phyloP scores from a whole-genome alignment of 83 land plant species.

The Isoetes engelmannii region DNA sequence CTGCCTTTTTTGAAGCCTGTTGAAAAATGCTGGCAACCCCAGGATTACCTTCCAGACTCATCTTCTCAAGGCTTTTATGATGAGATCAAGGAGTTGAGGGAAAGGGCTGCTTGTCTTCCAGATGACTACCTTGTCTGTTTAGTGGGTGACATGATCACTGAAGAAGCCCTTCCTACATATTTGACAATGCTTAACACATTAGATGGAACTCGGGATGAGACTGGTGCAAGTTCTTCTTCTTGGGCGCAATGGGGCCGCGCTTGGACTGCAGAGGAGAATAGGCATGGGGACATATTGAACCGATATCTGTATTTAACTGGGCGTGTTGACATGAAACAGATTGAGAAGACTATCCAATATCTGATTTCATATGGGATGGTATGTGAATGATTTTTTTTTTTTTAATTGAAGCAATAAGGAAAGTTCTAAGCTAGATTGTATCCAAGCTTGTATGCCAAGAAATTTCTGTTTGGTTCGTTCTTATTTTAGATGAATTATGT shows the following conservation, averaged over 20 bases:
- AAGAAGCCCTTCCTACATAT: constrained; percentile 20
- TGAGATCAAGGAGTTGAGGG: constrained; percentile 19
- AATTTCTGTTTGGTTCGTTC: too few relatives aligned
- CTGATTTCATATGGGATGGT: constrained; percentile 17
- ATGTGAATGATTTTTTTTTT: too few relatives aligned
- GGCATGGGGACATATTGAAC: constrained; percentile 21
- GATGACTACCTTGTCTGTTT: constrained; percentile 19
- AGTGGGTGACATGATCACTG: constrained; percentile 20
- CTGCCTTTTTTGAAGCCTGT: constrained; percentile 37
- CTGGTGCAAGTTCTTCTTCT: constrained; percentile 12
- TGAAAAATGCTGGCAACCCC: constrained; percentile 28
- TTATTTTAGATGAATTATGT: too few relatives aligned
- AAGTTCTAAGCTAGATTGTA: too few relatives aligned
- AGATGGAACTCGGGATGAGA: constrained; percentile 20
- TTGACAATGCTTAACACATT: constrained; percentile 22
- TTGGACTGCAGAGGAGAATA: constrained; percentile 19
- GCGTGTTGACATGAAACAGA: constrained; percentile 14
- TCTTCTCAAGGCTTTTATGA: constrained; percentile 12
- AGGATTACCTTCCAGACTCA: constrained; percentile 13
- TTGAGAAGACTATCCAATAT: constrained; percentile 18
- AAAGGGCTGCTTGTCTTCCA: constrained; percentile 7
- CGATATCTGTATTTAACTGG: constrained; percentile 15
- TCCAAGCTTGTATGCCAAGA: too few relatives aligned
- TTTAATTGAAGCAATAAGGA: too few relatives aligned
- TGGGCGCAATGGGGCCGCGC: constrained; percentile 17